Evolutionary conservation across 2,329 filamentous ascomycete genomes (phyloP).

Genomic region (Spiromastix sp.): DNA sequence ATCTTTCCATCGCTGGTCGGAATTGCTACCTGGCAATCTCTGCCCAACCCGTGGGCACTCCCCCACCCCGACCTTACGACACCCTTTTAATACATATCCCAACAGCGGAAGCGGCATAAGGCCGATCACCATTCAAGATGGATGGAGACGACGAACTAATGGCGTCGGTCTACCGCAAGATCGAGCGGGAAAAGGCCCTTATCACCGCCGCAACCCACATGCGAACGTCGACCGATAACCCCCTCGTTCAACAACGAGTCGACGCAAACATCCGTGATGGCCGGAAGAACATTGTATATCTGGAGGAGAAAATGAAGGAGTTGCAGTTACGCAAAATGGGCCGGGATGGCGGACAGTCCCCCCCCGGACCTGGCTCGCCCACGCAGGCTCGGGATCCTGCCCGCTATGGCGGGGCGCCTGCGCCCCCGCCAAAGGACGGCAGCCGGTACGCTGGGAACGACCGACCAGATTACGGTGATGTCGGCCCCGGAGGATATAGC

Average conservation of each 20-base stretch:
- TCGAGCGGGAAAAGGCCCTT: conserved; percentile 90
- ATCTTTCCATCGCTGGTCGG: no score
- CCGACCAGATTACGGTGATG: conserved; percentile 53
- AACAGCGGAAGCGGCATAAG: no score
- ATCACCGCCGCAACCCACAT: conserved; percentile 91
- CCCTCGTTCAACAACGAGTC: conserved; percentile 76
- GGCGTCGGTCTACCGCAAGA: conserved; percentile 87
- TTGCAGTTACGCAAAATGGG: conserved; percentile 71
- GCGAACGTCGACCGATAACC: conserved; percentile 92
- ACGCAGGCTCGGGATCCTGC: conserved; percentile 37
- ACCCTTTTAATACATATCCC: no score
- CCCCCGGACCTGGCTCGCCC: conserved; percentile 25
- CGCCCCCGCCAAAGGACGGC: conserved; percentile 66
- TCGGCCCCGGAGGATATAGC: conserved; percentile 43
- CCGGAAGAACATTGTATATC: conserved; percentile 85
- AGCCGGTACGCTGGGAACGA: conserved; percentile 43
- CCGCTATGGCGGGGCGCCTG: conserved; percentile 28
- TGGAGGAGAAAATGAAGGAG: conserved; percentile 84
- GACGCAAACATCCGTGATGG: conserved; percentile 93
- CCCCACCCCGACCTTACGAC: no score
- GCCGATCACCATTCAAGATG: conserved; percentile 39
- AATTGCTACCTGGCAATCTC: no score
- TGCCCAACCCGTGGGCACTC: no score
- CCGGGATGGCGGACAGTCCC: conserved; percentile 28
- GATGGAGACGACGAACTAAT: conserved; percentile 52